Evolutionary conservation across 2,329 filamentous ascomycete species (phyloP), one percentile per base, ranked within the genome.

Genomic region (Huntiella decipiens): DNA sequence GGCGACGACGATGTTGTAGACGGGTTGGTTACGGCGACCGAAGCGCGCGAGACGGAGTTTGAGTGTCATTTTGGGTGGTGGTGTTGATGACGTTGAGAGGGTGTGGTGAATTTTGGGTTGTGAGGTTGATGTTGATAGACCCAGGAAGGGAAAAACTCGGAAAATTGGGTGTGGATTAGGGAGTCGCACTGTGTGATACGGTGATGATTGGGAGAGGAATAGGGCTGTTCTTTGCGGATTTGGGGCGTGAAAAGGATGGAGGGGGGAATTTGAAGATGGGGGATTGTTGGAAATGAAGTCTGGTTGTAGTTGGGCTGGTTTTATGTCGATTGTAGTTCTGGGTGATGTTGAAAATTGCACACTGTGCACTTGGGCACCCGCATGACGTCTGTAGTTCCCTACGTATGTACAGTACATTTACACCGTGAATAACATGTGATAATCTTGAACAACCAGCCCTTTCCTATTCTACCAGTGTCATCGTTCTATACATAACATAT

Each of bases 1-100:
- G 12, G 86, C 75, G 53, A 98, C 83, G 53, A 96, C 85, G 52
- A 98, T 95, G 66, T 98, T 98, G 72, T 94, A 98, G 56, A 95
- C 81, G 2, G 91, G 88, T n/a, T 74, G 61, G 60, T 93, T 87
- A 53, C 74, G 77, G 61, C 81, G 84, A 59, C 87, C 86, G 61
- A 96, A 94, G 61, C 91, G 87, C 55, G 91, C 83, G 55, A 98
- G 77, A 50, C 91, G 81, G 62, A 98, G 91, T 61, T 82, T 82
- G 57, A 98, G 72, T 51, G 96, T 88, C 91, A 98, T 94, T 44
- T 55, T 72, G 51, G 22, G 22, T 19, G 15, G 3, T 15, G 22
- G 37, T 22, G 7, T 13, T 33, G 16, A 11, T n/a, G 36, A 32
- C 4, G 7, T 4, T 17, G 5, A 7, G 17, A 10, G 5, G 10